These are phyloP conservation scores for Escovopsis sp. DNA, from an alignment of 2,329 filamentous ascomycete species.

Conservation along the genomic window DNA sequence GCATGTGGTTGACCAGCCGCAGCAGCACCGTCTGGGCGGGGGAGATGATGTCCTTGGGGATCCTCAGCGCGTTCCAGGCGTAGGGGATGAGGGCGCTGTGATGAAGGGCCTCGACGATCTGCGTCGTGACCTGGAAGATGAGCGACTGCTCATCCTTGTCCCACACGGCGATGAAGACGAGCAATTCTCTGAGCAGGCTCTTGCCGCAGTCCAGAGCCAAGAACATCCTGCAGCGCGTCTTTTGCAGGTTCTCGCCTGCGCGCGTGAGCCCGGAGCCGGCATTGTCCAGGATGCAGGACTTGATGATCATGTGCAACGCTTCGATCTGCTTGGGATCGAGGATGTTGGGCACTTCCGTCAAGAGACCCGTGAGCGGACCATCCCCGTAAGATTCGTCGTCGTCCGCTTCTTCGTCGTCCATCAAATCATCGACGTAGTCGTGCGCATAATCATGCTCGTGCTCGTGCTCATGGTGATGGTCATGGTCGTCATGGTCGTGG, in stretches of 20 bases:
- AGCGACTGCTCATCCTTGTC: constrained; percentile 85
- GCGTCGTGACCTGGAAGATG: constrained; percentile 91
- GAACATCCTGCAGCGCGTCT: constrained; percentile 77
- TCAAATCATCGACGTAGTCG: constrained; percentile 38
- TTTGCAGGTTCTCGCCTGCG: constrained; percentile 70
- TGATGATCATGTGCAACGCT: constrained; percentile 91
- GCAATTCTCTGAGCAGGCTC: constrained; percentile 74
- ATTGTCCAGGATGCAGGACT: constrained; percentile 83
- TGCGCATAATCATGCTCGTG: constrained; percentile 24
- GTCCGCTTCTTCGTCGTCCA: constrained; percentile 53
- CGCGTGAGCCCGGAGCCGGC: constrained; percentile 52
- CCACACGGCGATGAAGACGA: constrained; percentile 96
- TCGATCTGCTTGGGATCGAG: constrained; percentile 91
- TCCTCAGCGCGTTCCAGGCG: constrained; percentile 79
- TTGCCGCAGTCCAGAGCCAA: constrained; percentile 81
- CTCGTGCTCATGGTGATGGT: constrained; percentile 19
- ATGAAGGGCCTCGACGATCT: constrained; percentile 87
- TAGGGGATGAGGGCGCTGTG: constrained; percentile 82
- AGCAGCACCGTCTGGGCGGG: constrained; percentile 88
- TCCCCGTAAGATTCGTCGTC: constrained; percentile 71
- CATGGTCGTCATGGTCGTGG: constrained; percentile 11
- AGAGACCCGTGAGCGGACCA: constrained; percentile 63
- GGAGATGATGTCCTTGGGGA: constrained; percentile 91
- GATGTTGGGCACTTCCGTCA: constrained; percentile 90
- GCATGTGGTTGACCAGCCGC: constrained; percentile 80